Evolutionary conservation across 106 monocot genomes (phyloP).

Genomic region (Dendrobium catenatum): DNA sequence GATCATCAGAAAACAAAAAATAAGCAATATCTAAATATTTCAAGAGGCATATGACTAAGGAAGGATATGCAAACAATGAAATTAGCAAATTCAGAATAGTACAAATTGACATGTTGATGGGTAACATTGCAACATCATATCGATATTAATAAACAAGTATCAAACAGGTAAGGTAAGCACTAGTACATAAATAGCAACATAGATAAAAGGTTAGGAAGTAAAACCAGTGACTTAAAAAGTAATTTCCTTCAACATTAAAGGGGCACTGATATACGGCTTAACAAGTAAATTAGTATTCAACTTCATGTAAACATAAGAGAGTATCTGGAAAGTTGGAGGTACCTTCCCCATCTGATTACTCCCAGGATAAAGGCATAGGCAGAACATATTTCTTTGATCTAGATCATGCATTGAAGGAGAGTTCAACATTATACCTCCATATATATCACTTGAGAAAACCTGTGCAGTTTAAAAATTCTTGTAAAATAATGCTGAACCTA

Average conservation of each 20-base stretch:
- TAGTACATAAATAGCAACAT: too few relatives aligned
- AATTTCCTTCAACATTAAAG: neutral
- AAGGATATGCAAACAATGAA: too few relatives aligned
- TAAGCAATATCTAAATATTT: neutral
- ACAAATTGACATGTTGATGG: neutral
- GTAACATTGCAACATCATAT: neutral
- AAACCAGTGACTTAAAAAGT: neutral
- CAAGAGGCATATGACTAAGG: too few relatives aligned
- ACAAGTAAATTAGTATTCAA: neutral
- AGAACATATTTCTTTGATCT: constrained; percentile 79
- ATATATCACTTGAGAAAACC: constrained; percentile 64
- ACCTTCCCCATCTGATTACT: constrained; percentile 61
- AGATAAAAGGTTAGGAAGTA: neutral
- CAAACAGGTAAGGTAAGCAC: neutral
- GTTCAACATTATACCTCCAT: constrained; percentile 66
- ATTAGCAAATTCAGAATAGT: neutral
- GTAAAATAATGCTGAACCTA: neutral
- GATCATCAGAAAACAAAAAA: neutral
- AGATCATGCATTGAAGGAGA: constrained; percentile 40
- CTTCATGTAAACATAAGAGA: neutral
- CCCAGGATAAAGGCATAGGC: constrained; percentile 64
- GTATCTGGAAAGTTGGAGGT: neutral
- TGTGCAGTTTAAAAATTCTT: constrained; percentile 21
- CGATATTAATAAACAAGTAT: neutral
- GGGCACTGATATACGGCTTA: neutral